Conservation (phyloP, 129 eudicot species). For the Mikania micrantha region DNA sequence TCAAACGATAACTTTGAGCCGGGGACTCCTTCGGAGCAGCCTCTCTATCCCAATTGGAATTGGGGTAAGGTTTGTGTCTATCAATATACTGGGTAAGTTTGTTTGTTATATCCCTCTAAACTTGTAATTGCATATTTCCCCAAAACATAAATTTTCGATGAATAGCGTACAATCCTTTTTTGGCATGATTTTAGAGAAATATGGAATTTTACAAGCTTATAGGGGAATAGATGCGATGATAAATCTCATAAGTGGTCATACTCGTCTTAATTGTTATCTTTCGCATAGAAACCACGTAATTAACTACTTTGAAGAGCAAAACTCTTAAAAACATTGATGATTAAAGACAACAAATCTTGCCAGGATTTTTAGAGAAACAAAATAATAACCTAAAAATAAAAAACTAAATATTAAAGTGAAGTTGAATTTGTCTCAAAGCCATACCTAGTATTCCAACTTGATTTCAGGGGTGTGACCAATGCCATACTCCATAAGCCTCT, state of each 20-base stretch:
- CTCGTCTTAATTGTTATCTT: not conserved
- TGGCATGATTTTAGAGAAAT: too few relatives aligned
- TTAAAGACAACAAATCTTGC: not conserved
- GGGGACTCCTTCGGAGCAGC: too few relatives aligned
- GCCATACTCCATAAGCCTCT: constrained; percentile 36
- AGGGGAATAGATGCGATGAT: not conserved
- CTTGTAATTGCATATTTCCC: too few relatives aligned
- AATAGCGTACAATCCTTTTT: too few relatives aligned
- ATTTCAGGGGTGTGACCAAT: constrained; percentile 21
- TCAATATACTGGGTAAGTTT: too few relatives aligned
- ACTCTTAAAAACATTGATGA: not conserved
- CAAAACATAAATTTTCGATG: too few relatives aligned
- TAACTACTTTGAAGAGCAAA: not conserved
- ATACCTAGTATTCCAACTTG: constrained; percentile 51
- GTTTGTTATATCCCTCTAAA: too few relatives aligned
- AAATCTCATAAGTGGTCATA: too few relatives aligned
- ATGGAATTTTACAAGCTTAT: not conserved
- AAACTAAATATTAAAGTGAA: not conserved
- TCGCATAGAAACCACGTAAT: not conserved
- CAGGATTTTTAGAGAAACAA: not conserved
- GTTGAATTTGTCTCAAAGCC: not conserved
- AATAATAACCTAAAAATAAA: not conserved
- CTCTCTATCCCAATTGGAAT: too few relatives aligned
- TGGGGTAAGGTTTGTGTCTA: too few relatives aligned
- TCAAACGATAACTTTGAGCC: too few relatives aligned